Evolutionary conservation across 2,329 filamentous ascomycete species (phyloP).

Genomic region (Cladophialophora exuberans): DNA sequence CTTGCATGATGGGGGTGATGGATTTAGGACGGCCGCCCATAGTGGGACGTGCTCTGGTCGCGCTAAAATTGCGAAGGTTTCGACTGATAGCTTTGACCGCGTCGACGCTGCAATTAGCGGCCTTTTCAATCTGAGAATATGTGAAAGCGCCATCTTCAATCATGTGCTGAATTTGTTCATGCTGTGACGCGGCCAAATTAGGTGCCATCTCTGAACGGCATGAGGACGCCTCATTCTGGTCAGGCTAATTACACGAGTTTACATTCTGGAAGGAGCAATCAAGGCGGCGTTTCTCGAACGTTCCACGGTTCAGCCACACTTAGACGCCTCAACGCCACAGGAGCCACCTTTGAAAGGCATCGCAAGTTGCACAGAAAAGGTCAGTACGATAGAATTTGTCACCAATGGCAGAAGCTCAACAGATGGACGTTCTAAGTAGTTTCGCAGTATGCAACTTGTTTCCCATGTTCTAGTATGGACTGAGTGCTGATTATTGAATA

Average conservation of each 20-base stretch:
- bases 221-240: background rate
- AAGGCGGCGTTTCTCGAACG: background rate
- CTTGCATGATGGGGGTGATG: too few relatives aligned
- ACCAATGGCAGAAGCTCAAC: background rate
- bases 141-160: conserved; percentile 29
- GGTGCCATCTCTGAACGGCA: too few relatives aligned
- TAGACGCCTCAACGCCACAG: background rate
- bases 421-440: background rate
- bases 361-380: too few relatives aligned
- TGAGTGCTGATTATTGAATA: background rate
- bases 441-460: background rate
- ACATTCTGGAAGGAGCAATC: background rate
- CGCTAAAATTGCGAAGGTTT: too few relatives aligned
- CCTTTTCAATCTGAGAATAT: background rate
- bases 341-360: too few relatives aligned
- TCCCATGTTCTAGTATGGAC: background rate
- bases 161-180: conserved; percentile 30
- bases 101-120: background rate
- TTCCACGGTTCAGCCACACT: background rate
- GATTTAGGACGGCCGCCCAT: too few relatives aligned
- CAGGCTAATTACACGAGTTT: background rate
- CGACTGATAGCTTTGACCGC: too few relatives aligned
- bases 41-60: too few relatives aligned
- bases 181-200: conserved; percentile 17
- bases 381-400: too few relatives aligned